Percentiles rank a stretch among this genome's conserved stretches.
These are phyloP conservation scores for Mariannaea sp. DNA, from an alignment of 2,329 filamentous ascomycete species.

Conservation along the genomic window DNA sequence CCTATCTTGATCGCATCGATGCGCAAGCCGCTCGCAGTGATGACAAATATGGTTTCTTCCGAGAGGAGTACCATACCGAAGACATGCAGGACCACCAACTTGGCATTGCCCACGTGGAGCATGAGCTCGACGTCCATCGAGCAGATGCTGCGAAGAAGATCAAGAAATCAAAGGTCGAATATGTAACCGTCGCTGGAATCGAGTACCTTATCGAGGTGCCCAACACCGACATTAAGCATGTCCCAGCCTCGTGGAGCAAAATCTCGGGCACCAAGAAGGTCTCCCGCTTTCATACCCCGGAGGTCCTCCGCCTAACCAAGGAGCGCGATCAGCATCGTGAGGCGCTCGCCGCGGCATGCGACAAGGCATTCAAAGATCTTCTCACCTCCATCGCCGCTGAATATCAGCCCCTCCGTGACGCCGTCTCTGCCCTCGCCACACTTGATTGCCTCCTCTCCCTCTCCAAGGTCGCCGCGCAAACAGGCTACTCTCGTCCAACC, in stretches of 20 bases:
- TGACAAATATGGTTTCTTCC: conserved; percentile 94
- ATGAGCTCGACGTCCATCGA: conserved; percentile 81
- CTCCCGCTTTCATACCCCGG: conserved; percentile 91
- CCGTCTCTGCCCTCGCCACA: conserved; percentile 81
- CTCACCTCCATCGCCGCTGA: conserved; percentile 76
- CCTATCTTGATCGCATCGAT: conserved; percentile 85
- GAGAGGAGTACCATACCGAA: conserved; percentile 84
- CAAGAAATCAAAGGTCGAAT: conserved; percentile 72
- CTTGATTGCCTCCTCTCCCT: conserved; percentile 91
- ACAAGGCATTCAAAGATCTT: conserved; percentile 75
- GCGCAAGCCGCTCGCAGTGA: conserved; percentile 79
- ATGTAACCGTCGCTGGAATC: conserved; percentile 84
- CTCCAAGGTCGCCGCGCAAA: conserved; percentile 79
- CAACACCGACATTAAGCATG: conserved; percentile 79
- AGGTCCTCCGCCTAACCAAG: conserved; percentile 79
- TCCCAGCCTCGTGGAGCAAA: conserved; percentile 94
- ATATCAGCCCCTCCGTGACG: conserved; percentile 89
- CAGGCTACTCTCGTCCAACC: conserved; percentile 82
- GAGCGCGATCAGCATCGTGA: conserved; percentile 96
- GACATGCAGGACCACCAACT: conserved; percentile 87
- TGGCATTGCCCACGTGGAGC: conserved; percentile 88
- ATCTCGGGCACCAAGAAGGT: conserved; percentile 93
- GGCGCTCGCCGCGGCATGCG: conserved; percentile 87
- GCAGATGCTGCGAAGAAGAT: conserved; percentile 72
- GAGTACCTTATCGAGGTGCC: conserved; percentile 94